Percentiles rank a stretch among this genome's conserved stretches.
Evolutionary conservation across 2,329 filamentous ascomycete species (phyloP).

Genomic region (Colletotrichum phormii): DNA sequence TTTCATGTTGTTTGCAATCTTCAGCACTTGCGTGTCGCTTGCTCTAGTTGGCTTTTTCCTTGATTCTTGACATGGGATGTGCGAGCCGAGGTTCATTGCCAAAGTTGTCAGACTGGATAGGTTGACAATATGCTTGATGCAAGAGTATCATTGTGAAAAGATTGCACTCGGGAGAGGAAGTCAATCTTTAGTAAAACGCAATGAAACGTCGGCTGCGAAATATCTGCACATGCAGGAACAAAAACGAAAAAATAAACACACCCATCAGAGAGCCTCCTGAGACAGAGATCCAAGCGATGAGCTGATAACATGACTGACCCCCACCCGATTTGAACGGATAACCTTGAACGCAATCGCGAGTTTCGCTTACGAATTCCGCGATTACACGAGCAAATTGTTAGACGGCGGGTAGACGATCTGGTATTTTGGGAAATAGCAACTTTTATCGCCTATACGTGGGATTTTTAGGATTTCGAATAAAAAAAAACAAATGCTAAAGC

Average conservation of each 20-base stretch:
- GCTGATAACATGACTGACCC: neutral
- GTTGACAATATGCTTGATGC: neutral
- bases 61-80: too few species aligned
- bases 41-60: too few species aligned
- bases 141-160: neutral
- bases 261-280: neutral
- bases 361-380: too few species aligned
- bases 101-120: neutral
- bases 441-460: too few species aligned
- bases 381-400: too few species aligned
- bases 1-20: too few species aligned
- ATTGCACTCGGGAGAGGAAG: neutral
- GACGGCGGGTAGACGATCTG: too few species aligned
- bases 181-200: neutral
- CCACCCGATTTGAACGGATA: slow-evolving; percentile 25
- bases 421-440: too few species aligned
- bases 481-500: too few species aligned
- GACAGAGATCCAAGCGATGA: neutral
- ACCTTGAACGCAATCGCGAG: too few species aligned
- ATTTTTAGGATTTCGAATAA: too few species aligned
- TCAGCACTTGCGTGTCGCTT: too few species aligned
- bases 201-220: neutral
- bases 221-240: neutral
- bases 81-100: neutral
- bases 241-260: neutral